phyloP scores from a whole-genome alignment of 257 asterid species.

The Solanum commersonii region DNA sequence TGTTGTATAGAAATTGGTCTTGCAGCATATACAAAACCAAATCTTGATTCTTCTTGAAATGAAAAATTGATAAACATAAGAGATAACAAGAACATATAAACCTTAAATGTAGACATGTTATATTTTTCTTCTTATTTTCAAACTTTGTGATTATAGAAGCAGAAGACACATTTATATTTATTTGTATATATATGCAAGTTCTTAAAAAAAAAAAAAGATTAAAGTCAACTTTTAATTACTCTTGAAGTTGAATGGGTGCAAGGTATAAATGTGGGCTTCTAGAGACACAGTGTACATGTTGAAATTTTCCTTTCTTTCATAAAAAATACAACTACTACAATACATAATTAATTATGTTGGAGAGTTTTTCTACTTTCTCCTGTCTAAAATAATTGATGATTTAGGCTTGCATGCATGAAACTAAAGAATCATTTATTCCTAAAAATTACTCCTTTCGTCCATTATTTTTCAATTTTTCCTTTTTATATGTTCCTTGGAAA shows the following conservation, averaged over 20 bases:
- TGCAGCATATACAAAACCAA: neutral
- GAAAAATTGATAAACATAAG: neutral
- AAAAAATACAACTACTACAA: neutral
- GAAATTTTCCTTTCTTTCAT: neutral
- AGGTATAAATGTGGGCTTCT: conserved; percentile 2
- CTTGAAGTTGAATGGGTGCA: conserved; percentile 1
- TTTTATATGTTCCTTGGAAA: neutral
- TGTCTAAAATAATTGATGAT: neutral
- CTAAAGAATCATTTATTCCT: neutral
- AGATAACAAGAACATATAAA: neutral
- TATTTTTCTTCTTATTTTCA: neutral
- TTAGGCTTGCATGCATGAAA: neutral
- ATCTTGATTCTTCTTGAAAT: neutral
- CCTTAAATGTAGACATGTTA: neutral
- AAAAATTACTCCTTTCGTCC: neutral
- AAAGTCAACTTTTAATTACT: neutral
- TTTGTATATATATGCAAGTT: neutral
- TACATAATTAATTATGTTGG: neutral
- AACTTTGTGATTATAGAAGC: neutral
- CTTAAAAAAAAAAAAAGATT: neutral
- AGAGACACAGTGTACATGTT: neutral
- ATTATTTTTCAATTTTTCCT: no score
- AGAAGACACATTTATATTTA: neutral
- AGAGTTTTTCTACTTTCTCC: neutral
- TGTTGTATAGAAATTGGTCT: neutral